These are phyloP conservation scores for Arbutus unedo DNA, from an alignment of 148 eudicot species.

Conservation along the genomic window DNA sequence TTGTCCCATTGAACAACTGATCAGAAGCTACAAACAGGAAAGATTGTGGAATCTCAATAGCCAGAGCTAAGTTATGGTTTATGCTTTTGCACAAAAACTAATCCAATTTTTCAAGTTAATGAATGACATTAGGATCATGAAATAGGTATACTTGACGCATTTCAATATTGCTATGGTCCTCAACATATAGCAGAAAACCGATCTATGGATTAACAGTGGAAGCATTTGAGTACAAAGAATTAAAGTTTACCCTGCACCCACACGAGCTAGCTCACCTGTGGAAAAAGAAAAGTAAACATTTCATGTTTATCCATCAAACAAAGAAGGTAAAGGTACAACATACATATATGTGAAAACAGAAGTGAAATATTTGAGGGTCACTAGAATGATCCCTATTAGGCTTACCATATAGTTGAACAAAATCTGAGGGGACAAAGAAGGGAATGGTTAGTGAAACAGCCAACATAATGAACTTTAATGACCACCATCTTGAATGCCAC, in stretches of 20 bases:
- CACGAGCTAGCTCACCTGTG: slow-evolving; percentile 88
- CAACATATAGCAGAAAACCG: neutral
- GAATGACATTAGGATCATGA: neutral
- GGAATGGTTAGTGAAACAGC: slow-evolving; percentile 54
- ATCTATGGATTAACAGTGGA: neutral
- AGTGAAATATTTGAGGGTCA: neutral
- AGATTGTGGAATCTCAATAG: neutral
- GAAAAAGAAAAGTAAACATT: neutral
- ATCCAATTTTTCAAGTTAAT: neutral
- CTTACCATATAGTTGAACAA: slow-evolving; percentile 83
- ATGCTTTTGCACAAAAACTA: neutral
- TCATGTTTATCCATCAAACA: neutral
- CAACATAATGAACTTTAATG: slow-evolving; percentile 46
- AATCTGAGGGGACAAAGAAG: slow-evolving; percentile 66
- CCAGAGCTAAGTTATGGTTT: neutral
- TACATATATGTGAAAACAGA: neutral
- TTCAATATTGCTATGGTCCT: neutral
- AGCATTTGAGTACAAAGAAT: slow-evolving; percentile 5
- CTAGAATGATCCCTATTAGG: no score
- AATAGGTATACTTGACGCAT: neutral
- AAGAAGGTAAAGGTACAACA: neutral
- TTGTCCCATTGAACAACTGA: neutral
- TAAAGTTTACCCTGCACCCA: slow-evolving; percentile 89
- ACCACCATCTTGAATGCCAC: slow-evolving; percentile 93
- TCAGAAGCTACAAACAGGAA: neutral